A percentile compares a stretch with the other conserved stretches of the same genome.
Conservation (phyloP, 306 rosid genomes). For the Argentina anserina region DNA sequence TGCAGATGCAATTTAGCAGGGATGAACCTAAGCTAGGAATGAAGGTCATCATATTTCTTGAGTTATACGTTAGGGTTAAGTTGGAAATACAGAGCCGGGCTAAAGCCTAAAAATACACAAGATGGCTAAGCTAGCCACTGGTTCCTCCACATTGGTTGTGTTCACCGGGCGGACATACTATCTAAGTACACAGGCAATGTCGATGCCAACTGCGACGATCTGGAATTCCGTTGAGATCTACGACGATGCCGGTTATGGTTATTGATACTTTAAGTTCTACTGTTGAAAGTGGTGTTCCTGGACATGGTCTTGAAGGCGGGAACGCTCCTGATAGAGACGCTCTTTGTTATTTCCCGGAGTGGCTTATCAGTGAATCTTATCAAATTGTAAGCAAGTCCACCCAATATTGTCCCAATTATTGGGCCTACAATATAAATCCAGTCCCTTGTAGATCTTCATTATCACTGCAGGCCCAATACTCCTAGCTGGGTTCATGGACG, state of each 20-base stretch:
- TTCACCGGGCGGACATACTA: neutral
- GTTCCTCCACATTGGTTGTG: neutral
- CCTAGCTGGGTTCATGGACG: constrained; percentile 73
- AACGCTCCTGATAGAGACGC: constrained; percentile 12
- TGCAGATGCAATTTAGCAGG: neutral
- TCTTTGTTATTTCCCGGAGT: constrained; percentile 33
- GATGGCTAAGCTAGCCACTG: neutral
- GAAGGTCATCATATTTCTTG: neutral
- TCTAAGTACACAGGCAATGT: neutral
- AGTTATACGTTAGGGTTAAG: neutral
- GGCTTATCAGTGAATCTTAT: constrained; percentile 55
- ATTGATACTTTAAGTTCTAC: neutral
- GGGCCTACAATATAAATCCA: constrained; percentile 57
- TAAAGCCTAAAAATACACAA: neutral
- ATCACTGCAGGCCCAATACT: constrained; percentile 67
- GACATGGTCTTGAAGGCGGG: constrained; percentile 34
- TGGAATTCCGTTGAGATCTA: neutral
- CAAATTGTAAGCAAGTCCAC: constrained; percentile 42
- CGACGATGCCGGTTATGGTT: neutral
- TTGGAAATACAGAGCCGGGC: neutral
- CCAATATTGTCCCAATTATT: constrained; percentile 42
- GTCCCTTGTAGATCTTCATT: constrained; percentile 33
- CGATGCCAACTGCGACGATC: neutral
- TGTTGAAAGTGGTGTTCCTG: neutral
- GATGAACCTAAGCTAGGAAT: neutral